Evolutionary conservation across 1,284 basidiomycete species (phyloP).

Genomic region (Leccinum variabile): DNA sequence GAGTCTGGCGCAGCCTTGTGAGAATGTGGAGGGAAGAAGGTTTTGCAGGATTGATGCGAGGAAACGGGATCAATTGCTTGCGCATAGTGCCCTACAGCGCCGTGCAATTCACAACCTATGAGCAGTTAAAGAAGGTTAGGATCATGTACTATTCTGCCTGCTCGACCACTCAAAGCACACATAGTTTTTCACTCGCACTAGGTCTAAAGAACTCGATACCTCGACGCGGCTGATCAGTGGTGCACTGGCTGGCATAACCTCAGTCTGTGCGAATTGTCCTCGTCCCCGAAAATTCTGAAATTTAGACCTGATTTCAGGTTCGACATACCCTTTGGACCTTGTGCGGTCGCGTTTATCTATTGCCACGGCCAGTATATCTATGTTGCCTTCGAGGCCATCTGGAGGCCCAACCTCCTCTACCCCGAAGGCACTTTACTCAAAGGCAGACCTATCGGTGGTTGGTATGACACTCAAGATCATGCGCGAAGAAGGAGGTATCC

Average conservation of each 20-base stretch:
- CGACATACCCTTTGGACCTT: conserved; percentile 92
- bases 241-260: conserved; percentile 88
- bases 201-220: conserved; percentile 77
- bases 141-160: background rate
- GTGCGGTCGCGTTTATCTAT: conserved; percentile 92
- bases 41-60: conserved; percentile 88
- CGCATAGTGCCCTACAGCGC: conserved; percentile 77
- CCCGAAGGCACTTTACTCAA: conserved; percentile 40
- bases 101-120: conserved; percentile 92
- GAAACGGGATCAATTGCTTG: conserved; percentile 91
- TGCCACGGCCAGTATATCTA: conserved; percentile 74
- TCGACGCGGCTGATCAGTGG: conserved; percentile 80
- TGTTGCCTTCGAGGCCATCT: conserved; percentile 26
- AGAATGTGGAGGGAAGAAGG: conserved; percentile 95
- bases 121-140: conserved; percentile 79
- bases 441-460: conserved; percentile 71
- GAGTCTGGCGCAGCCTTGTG: conserved; percentile 78
- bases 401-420: conserved; percentile 31
- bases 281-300: conserved; percentile 19
- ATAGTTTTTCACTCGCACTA: conserved; percentile 69
- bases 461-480: conserved; percentile 91
- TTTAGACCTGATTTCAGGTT: conserved; percentile 45
- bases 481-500: conserved; percentile 86
- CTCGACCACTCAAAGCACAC: conserved; percentile 13
- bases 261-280: conserved; percentile 61